These are phyloP conservation scores for Blumeria hordei DNA, from an alignment of 2,329 filamentous ascomycete genomes.

Conservation along the genomic window DNA sequence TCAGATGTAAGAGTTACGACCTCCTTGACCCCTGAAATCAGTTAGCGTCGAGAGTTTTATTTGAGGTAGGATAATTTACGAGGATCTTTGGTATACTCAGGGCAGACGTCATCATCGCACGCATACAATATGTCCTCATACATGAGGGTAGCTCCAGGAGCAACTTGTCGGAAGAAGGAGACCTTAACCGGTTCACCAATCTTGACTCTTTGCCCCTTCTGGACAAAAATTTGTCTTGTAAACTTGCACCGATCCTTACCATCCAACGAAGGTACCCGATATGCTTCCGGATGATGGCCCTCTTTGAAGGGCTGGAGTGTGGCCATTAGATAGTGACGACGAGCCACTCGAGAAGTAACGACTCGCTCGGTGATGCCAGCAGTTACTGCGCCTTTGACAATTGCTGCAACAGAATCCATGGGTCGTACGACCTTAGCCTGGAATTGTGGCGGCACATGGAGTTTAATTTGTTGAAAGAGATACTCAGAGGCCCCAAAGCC, in stretches of 20 bases:
- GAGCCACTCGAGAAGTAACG: constrained; percentile 86
- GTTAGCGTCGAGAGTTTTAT: constrained; percentile 10
- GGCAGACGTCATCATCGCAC: constrained; percentile 93
- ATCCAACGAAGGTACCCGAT: constrained; percentile 86
- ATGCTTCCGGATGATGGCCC: constrained; percentile 92
- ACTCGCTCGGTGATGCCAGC: constrained; percentile 94
- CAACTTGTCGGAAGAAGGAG: constrained; percentile 93
- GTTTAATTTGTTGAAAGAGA: constrained; percentile 97
- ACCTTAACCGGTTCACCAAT: constrained; percentile 98
- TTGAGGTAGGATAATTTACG: constrained; percentile 38
- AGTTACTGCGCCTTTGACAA: constrained; percentile 94
- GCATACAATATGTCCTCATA: constrained; percentile 97
- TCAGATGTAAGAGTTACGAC: constrained; percentile 95
- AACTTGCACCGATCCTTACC: constrained; percentile 98
- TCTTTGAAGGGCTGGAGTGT: constrained; percentile 98
- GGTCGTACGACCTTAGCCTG: constrained; percentile 94
- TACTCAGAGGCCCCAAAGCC: constrained; percentile 97
- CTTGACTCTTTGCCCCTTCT: constrained; percentile 96
- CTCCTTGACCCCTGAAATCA: constrained; percentile 70
- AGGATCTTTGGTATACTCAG: constrained; percentile 97
- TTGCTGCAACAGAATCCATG: constrained; percentile 96
- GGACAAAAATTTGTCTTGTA: constrained; percentile 92
- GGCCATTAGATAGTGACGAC: constrained; percentile 96
- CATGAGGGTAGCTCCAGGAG: constrained; percentile 91
- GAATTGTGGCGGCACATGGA: constrained; percentile 94